Evolutionary conservation across 495 filamentous ascomycete genomes (phyloP), one percentile per base, ranked within the genome.

Genomic region (Oleoguttula mirabilis): DNA sequence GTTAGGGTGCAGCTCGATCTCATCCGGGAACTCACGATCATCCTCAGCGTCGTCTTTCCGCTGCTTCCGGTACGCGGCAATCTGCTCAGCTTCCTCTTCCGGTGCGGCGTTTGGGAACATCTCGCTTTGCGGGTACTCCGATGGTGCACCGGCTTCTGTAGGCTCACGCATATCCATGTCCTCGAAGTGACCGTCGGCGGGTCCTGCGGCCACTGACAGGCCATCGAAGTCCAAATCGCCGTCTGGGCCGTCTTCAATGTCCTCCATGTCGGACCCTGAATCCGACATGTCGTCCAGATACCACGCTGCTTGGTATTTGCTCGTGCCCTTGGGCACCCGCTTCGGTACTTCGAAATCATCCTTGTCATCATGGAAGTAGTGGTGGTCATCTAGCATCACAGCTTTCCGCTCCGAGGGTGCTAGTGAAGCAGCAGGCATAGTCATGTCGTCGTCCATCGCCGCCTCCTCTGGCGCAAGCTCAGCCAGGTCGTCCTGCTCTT

Each of bases 11-110:
- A 98, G 69, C 59, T 98, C 90, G 52, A 96, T 88, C 60, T 98
- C 90, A 46, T 98, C 90, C 3, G 90, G 90, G 64, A 96, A 98
- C 52, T 95, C 88, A 14, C 80, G 71, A 56, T 98, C 88, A 17
- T 96, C 88, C 39, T 83, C 68, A 16, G 77, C 84, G 51, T 94
- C 86, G 19, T 72, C 76, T 21, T 73, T 70, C 43, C 87, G 83
- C 39, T 73, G 78, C 21, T 71, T 67, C 10, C 90, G 75, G 60
- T 86, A 98, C 21, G 77, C 82, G 20, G 71, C 79, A 31, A 98
- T 65, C 45, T 88, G 70, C 47, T 72, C 68, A 25, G 77, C 80
- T 55, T 96, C 88, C 15, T 95, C 83, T 23, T 90, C 84, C 21
- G 83, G 84, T 12, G 84, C 79, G 14, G 76, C 83, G 56, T 96